Conservation (phyloP, 495 filamentous ascomycete species). For the Podospora tetraspora region DNA sequence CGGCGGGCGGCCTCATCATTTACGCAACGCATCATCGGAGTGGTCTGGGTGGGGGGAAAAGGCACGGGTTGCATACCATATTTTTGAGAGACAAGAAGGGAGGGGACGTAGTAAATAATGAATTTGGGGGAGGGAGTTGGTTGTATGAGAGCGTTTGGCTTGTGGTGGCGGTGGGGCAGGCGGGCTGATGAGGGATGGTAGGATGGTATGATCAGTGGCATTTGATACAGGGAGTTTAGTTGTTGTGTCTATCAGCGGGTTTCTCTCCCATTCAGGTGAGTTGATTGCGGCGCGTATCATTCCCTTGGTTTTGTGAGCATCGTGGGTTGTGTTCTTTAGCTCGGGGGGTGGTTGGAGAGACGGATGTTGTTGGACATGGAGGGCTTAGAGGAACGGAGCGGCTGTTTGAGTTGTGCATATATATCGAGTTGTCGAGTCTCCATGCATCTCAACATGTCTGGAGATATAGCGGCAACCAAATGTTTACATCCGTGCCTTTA, state of each 20-base stretch:
- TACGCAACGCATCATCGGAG: not conserved
- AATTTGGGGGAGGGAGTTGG: not conserved
- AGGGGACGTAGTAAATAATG: conserved; percentile 11
- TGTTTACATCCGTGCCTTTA: not conserved
- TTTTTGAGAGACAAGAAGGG: not conserved
- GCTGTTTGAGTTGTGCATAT: not conserved
- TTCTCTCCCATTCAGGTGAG: not conserved
- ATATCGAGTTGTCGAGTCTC: conserved; percentile 3
- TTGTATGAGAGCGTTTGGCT: conserved; percentile 1
- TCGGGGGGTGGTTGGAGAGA: not conserved
- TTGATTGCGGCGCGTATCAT: conserved; percentile 6
- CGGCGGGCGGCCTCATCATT: not conserved
- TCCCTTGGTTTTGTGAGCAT: not conserved
- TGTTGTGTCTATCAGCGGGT: not conserved
- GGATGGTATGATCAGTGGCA: conserved; percentile 1
- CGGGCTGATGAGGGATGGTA: not conserved
- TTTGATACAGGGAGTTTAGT: conserved; percentile 1
- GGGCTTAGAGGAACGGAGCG: not conserved
- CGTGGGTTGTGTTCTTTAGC: not conserved
- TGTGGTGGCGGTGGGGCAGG: not conserved
- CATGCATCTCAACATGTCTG: conserved; percentile 11
- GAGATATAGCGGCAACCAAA: not conserved
- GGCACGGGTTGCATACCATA: not conserved
- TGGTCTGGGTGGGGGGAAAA: not conserved
- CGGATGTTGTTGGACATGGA: not conserved